Percentiles rank a stretch among this genome's conserved stretches.
These are phyloP conservation scores for Eucalyptus microcorys DNA, from an alignment of 345 rosid species.

Conservation along the genomic window DNA sequence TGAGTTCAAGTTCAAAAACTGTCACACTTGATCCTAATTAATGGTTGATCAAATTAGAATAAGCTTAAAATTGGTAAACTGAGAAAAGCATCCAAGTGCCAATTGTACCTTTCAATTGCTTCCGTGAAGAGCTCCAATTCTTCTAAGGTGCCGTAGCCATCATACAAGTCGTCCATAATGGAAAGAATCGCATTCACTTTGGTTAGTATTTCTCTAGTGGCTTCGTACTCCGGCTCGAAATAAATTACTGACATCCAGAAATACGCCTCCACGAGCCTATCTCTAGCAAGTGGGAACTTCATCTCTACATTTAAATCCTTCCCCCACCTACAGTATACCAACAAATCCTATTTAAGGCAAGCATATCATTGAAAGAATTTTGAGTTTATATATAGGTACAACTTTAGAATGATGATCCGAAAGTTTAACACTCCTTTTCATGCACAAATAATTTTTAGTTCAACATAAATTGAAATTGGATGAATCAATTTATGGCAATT, in stretches of 20 bases:
- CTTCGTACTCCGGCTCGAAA: neutral
- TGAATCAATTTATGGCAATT: too few species aligned
- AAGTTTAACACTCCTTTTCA: neutral
- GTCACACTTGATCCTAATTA: too few species aligned
- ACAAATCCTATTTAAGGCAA: neutral
- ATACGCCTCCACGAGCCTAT: neutral
- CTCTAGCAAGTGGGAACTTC: neutral
- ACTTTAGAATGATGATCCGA: too few species aligned
- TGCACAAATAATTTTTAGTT: neutral
- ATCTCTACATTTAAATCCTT: neutral
- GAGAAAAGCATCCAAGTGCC: too few species aligned
- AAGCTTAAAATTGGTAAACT: too few species aligned
- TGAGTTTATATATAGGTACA: too few species aligned
- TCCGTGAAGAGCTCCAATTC: neutral
- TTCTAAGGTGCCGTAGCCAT: neutral
- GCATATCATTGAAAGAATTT: too few species aligned
- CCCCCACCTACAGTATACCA: neutral
- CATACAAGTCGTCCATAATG: neutral
- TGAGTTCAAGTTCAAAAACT: neutral
- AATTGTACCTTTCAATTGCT: neutral
- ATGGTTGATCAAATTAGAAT: too few species aligned
- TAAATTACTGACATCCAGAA: neutral
- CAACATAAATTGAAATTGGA: neutral
- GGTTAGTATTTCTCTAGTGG: neutral
- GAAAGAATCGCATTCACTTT: neutral